Evolutionary conservation across 768 basidiomycete species (phyloP), one percentile per base, ranked within the genome.

Genomic region (Neoboletus magnificus): DNA sequence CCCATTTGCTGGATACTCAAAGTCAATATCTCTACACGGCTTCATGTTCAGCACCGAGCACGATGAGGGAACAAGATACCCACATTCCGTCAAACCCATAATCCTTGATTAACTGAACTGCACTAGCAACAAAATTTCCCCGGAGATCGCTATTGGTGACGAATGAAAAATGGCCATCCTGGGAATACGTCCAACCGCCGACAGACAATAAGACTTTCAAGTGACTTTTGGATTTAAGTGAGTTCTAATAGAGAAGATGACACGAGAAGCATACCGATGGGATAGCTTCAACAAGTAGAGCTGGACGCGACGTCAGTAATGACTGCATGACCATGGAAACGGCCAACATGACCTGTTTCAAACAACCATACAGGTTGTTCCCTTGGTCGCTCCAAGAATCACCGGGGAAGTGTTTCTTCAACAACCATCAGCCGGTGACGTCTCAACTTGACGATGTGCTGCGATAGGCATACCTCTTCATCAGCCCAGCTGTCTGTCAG

Each of bases 1-100:
- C n/a, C n/a, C n/a, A n/a, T n/a, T n/a, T n/a, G n/a, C n/a, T n/a
- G n/a, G 88, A 63, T 86, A 92, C 71, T 93, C 91, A 69, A 85
- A 92, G 70, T 93, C 90, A 46, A 89, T 68, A 58, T 89, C 86
- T 65, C 85, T 85, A 41, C 12, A 16, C 0, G n/a, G 6, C 0
- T n/a, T n/a, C 32, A 18, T 22, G 47, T 54, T 5, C 23, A 33
- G 13, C 3, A 39, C 18, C 2, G 25, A 48, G 15, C 33, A n/a
- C 1, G 33, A 27, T 2, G 18, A 27, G 11, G 7, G 15, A 16
- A 36, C 3, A 9, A 13, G 16, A 20, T 9, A 67, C 82, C 51
- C 60, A 84, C 85, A 89, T 80, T 50, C 91, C 91, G 62, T 92
- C 91, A 48, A 93, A 82, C 0, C 90, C 91, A 54, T 90, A 87